Conservation (phyloP, 345 rosid genomes). For the Heritiera littoralis region DNA sequence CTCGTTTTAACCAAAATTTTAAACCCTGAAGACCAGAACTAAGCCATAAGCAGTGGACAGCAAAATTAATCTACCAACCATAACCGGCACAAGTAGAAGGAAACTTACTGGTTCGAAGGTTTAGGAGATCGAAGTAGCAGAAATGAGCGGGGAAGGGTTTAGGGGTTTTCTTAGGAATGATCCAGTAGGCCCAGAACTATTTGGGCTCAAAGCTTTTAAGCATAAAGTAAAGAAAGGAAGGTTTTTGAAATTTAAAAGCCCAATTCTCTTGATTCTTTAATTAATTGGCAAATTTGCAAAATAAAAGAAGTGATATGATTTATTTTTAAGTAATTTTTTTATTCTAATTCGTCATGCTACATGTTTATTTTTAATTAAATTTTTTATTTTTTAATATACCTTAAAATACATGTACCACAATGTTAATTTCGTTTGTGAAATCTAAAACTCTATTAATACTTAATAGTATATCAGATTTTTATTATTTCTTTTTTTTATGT, state of each 20-base stretch:
- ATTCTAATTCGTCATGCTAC: no score
- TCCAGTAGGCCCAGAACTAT: background rate
- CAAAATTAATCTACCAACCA: background rate
- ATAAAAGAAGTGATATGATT: background rate
- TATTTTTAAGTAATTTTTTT: no score
- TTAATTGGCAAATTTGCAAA: background rate
- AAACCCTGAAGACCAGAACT: slow-evolving; percentile 4
- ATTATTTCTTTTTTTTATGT: no score
- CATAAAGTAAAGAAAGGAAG: background rate
- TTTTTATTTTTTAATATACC: no score
- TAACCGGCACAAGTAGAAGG: background rate
- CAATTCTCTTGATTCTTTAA: background rate
- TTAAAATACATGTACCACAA: no score
- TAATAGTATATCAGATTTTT: no score
- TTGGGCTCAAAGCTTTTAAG: background rate
- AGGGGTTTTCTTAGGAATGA: background rate
- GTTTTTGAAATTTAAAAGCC: background rate
- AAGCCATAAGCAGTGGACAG: background rate
- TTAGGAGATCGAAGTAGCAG: background rate
- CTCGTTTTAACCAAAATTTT: background rate
- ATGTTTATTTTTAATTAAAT: no score
- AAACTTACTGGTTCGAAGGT: background rate
- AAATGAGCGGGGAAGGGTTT: background rate
- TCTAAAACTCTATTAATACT: no score
- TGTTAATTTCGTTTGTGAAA: no score